phyloP scores from a whole-genome alignment of 805 yeast genomes.

The Ogataea paraovalis region DNA sequence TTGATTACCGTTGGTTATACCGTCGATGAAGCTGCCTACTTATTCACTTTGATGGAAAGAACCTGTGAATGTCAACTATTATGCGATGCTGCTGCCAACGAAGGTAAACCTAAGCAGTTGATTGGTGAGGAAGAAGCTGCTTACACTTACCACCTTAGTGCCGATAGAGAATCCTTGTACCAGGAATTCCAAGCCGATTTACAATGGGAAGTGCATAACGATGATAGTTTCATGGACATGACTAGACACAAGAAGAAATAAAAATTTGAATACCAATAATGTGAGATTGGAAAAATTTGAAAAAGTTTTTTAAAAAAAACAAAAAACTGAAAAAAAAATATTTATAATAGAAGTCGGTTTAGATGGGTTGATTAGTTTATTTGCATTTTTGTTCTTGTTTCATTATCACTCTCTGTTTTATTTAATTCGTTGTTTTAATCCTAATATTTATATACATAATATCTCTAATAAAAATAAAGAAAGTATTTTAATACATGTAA shows the following conservation, averaged over 20 bases:
- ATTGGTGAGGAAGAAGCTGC: slow-evolving; percentile 63
- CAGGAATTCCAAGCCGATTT: slow-evolving; percentile 71
- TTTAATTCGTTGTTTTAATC: too few species aligned
- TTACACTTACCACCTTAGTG: slow-evolving; percentile 55
- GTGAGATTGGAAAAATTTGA: not conserved
- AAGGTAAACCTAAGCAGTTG: slow-evolving; percentile 37
- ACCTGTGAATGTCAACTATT: slow-evolving; percentile 62
- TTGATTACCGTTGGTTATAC: slow-evolving; percentile 65
- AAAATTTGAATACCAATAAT: not conserved
- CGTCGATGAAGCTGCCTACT: slow-evolving; percentile 70
- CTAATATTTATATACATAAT: too few species aligned
- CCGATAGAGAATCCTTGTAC: slow-evolving; percentile 66
- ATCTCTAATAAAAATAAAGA: not conserved
- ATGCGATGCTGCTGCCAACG: slow-evolving; percentile 48
- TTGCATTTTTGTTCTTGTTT: too few species aligned
- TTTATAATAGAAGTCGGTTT: not conserved
- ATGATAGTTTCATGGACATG: slow-evolving; percentile 27
- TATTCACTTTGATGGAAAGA: slow-evolving; percentile 60
- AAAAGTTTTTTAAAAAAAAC: not conserved
- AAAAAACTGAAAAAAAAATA: not conserved
- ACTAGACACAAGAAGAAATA: slow-evolving; percentile 15
- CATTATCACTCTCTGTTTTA: too few species aligned
- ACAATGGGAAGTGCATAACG: slow-evolving; percentile 41
- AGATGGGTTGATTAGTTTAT: not conserved
- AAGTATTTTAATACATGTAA: too few species aligned